These are phyloP conservation scores for Saccharum spontaneum DNA, from an alignment of 176 grass and related monocot species.

Conservation along the genomic window DNA sequence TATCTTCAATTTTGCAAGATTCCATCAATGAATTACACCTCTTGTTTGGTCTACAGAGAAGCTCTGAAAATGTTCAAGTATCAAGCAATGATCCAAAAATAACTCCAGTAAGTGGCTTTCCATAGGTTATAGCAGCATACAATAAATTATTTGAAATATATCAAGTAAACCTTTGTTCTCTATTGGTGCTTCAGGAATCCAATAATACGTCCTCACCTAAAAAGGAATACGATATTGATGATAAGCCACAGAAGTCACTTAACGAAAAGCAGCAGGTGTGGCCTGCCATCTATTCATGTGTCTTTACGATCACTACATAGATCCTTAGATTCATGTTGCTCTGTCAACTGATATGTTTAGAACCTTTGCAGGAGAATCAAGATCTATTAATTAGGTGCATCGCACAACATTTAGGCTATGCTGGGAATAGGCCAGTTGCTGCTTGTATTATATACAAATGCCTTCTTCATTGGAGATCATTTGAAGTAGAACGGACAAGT, in stretches of 20 bases:
- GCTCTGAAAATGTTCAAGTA: slow-evolving; percentile 63
- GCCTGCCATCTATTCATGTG: slow-evolving; percentile 1
- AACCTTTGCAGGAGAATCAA: slow-evolving; percentile 80
- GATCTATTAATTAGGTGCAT: slow-evolving; percentile 97
- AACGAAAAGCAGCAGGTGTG: slow-evolving; percentile 95
- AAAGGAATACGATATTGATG: slow-evolving; percentile 86
- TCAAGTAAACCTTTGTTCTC: slow-evolving; percentile 17
- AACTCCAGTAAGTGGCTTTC: slow-evolving; percentile 50
- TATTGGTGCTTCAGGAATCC: slow-evolving; percentile 57
- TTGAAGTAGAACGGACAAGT: slow-evolving; percentile 99
- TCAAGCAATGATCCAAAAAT: slow-evolving; percentile 54
- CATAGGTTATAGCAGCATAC: slow-evolving; percentile 13
- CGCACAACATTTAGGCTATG: slow-evolving; percentile 87
- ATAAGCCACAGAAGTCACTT: slow-evolving; percentile 92
- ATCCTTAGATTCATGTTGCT: slow-evolving; percentile 6
- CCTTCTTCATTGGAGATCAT: slow-evolving; percentile 99
- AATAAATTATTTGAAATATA: not conserved
- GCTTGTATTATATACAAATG: slow-evolving; percentile 99
- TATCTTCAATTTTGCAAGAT: not conserved
- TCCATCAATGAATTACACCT: slow-evolving; percentile 20
- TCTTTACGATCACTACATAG: not conserved
- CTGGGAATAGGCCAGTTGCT: slow-evolving; percentile 75
- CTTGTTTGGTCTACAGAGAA: slow-evolving; percentile 70
- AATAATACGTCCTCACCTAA: slow-evolving; percentile 52
- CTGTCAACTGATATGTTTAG: slow-evolving; percentile 24